A percentile compares a stretch with the other conserved stretches of the same genome.
Conservation (phyloP, 2,329 filamentous ascomycete species). For the Fusarium hostae region DNA sequence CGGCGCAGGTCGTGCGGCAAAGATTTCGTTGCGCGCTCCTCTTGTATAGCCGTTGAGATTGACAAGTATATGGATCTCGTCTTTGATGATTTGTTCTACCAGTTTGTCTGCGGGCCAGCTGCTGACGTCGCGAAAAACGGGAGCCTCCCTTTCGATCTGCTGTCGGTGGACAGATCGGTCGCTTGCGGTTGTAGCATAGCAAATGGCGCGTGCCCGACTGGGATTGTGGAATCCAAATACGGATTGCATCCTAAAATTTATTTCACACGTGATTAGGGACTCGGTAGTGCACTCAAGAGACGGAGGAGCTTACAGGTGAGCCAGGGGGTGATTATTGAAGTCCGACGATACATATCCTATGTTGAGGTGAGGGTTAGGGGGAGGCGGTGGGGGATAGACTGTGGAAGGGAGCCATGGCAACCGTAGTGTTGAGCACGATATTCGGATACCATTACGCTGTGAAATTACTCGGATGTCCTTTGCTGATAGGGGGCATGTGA, state of each 20-base stretch:
- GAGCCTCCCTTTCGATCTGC: conserved; percentile 93
- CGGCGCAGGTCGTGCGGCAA: conserved; percentile 91
- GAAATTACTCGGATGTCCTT: conserved; percentile 94
- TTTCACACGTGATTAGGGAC: conserved; percentile 8
- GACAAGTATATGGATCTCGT: conserved; percentile 92
- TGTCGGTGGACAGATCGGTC: conserved; percentile 89
- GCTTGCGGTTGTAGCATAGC: conserved; percentile 93
- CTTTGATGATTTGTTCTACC: conserved; percentile 84
- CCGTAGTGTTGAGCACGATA: conserved; percentile 88
- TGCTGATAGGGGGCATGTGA: conserved; percentile 91
- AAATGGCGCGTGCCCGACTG: conserved; percentile 81
- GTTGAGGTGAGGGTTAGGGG: conserved; percentile 84
- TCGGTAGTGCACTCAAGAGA: background rate
- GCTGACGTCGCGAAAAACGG: conserved; percentile 89
- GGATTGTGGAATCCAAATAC: conserved; percentile 92
- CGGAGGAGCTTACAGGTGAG: conserved; percentile 73
- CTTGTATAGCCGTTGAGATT: conserved; percentile 99
- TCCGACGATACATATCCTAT: conserved; percentile 97
- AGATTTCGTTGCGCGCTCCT: conserved; percentile 96
- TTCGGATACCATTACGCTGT: conserved; percentile 91
- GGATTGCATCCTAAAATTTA: conserved; percentile 81
- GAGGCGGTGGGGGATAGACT: conserved; percentile 86
- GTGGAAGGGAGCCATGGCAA: conserved; percentile 85
- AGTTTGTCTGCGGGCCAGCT: conserved; percentile 86
- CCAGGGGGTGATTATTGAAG: conserved; percentile 97